phyloP scores from a whole-genome alignment of 169 alveolate species.

The Eimeria praecox region DNA sequence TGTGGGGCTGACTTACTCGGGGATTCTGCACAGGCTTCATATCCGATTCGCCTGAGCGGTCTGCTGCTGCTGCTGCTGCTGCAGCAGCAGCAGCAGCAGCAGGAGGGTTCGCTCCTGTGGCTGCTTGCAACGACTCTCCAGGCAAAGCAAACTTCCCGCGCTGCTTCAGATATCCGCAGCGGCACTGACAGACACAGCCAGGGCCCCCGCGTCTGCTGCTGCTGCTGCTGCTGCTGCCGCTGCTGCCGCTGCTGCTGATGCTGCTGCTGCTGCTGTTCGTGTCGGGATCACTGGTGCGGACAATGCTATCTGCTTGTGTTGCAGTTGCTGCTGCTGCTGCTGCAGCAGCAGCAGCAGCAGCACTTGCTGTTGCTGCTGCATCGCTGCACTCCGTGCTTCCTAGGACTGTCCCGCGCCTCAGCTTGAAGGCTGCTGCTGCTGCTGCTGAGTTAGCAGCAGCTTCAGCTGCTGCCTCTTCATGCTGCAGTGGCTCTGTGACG shows the following conservation, averaged over 20 bases:
- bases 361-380: background rate
- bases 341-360: background rate
- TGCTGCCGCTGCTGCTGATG: slow-evolving; percentile 38
- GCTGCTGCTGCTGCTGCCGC: slow-evolving; percentile 24
- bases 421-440: background rate
- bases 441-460: background rate
- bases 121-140: slow-evolving; percentile 48
- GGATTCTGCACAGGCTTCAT: background rate
- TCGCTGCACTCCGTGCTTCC: background rate
- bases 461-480: background rate
- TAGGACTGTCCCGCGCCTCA: background rate
- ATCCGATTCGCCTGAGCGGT: background rate
- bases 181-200: slow-evolving; percentile 67
- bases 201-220: slow-evolving; percentile 38
- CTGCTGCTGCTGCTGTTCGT: background rate
- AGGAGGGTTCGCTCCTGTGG: background rate
- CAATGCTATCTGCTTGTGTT: background rate
- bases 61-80: slow-evolving; percentile 19
- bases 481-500: background rate
- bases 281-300: background rate
- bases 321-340: background rate
- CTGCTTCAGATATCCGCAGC: slow-evolving; percentile 40
- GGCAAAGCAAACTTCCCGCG: slow-evolving; percentile 32
- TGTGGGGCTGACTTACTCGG: background rate
- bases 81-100: slow-evolving; percentile 32